These are phyloP conservation scores for Aspergillus panamensis DNA, from an alignment of 495 filamentous ascomycete genomes.

Conservation along the genomic window DNA sequence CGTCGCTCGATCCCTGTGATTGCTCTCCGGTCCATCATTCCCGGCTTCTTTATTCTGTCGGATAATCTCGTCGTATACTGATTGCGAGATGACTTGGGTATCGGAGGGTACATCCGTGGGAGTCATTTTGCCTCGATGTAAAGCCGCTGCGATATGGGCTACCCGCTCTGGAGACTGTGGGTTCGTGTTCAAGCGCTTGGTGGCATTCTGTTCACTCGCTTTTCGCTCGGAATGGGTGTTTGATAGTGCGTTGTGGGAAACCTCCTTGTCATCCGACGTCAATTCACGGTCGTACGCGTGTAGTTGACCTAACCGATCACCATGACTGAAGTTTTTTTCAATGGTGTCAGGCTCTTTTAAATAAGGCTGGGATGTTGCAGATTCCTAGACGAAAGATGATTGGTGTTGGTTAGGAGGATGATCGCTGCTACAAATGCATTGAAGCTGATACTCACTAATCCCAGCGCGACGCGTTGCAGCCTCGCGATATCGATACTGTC, in stretches of 20 bases:
- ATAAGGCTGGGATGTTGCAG: slow-evolving; percentile 30
- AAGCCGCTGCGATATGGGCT: slow-evolving; percentile 5
- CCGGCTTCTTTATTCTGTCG: slow-evolving; percentile 35
- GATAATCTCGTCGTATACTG: slow-evolving; percentile 48
- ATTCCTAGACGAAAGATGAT: slow-evolving; percentile 28
- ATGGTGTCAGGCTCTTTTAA: slow-evolving; percentile 9
- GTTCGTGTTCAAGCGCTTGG: slow-evolving; percentile 10
- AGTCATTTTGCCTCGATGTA: slow-evolving; percentile 31
- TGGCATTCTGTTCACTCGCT: slow-evolving; percentile 21
- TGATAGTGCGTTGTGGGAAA: slow-evolving; percentile 5
- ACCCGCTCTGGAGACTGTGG: slow-evolving; percentile 7
- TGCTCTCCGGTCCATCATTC: slow-evolving; percentile 21
- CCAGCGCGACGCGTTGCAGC: slow-evolving; percentile 49
- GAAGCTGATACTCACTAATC: slow-evolving; percentile 39
- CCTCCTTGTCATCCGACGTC: slow-evolving; percentile 4
- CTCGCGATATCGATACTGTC: slow-evolving; percentile 50
- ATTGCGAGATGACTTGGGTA: slow-evolving; percentile 53
- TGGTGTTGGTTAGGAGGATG: slow-evolving; percentile 33
- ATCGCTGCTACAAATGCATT: slow-evolving; percentile 20
- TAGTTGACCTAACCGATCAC: not conserved
- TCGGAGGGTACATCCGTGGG: slow-evolving; percentile 38
- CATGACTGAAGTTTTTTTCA: slow-evolving; percentile 7
- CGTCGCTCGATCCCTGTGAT: slow-evolving; percentile 32
- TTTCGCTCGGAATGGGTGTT: not conserved
- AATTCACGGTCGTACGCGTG: not conserved